A percentile compares a stretch with the other conserved stretches of the same genome.
Conservation (phyloP, 257 asterid genomes). For the Salvia miltiorrhiza region DNA sequence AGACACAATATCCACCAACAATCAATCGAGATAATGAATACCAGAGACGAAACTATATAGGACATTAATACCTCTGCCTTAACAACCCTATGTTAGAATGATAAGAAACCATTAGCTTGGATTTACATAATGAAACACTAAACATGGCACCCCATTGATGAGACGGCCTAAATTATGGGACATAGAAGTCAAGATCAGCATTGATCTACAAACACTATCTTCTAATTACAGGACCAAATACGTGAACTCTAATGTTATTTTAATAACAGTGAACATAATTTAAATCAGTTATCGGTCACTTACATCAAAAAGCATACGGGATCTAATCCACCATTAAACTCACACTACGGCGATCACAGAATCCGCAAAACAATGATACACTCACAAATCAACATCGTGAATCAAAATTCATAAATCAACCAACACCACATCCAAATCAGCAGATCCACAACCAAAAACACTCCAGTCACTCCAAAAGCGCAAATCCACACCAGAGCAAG, state of each 20-base stretch:
- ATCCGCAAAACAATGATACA: conserved; percentile 11
- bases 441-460: conserved; percentile 30
- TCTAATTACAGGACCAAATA: conserved; percentile 6
- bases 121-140: background rate
- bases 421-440: conserved; percentile 11
- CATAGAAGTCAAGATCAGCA: background rate
- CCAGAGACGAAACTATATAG: background rate
- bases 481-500: background rate
- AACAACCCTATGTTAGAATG: background rate
- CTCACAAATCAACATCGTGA: background rate
- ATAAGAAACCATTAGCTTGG: background rate
- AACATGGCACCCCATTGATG: background rate
- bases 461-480: background rate
- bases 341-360: background rate
- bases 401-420: conserved; percentile 8
- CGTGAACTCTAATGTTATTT: background rate
- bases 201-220: background rate
- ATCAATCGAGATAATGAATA: background rate
- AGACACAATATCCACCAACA: background rate
- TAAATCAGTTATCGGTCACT: background rate
- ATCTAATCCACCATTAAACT: conserved; percentile 8
- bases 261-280: background rate
- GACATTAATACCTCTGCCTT: conserved; percentile 1
- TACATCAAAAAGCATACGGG: background rate
- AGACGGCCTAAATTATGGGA: background rate